Evolutionary conservation across 2,329 filamentous ascomycete genomes (phyloP).

Genomic region (Blumeria graminis): DNA sequence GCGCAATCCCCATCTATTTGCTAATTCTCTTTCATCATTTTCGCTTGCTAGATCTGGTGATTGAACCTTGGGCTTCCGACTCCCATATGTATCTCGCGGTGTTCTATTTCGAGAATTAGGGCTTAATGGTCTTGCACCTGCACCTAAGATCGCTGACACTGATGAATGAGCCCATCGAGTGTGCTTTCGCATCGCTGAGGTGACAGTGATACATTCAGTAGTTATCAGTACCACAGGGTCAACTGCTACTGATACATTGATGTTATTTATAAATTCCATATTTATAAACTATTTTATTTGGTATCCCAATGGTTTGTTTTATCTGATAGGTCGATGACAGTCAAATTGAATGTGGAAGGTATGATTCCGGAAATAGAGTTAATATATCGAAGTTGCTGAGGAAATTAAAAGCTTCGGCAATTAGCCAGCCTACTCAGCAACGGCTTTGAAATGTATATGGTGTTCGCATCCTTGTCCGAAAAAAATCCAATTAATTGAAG

Average conservation of each 20-base stretch:
- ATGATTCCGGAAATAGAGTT: no score
- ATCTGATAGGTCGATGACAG: no score
- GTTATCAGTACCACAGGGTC: conserved; percentile 84
- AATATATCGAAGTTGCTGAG: no score
- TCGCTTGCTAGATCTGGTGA: conserved; percentile 17
- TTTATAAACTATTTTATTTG: no score
- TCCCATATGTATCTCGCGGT: conserved; percentile 10
- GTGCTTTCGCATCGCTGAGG: conserved; percentile 94
- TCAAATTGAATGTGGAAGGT: no score
- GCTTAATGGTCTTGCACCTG: conserved; percentile 25
- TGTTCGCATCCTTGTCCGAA: no score
- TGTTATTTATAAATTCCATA: no score
- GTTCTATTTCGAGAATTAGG: conserved; percentile 21
- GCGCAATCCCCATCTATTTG: conserved; percentile 75
- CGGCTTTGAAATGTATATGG: no score
- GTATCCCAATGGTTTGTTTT: no score
- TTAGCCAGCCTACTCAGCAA: no score
- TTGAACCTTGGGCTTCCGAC: conserved; percentile 9
- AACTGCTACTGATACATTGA: conserved; percentile 48
- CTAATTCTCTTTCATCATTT: conserved; percentile 30
- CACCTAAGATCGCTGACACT: conserved; percentile 82
- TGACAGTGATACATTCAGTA: conserved; percentile 96
- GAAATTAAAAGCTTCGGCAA: no score
- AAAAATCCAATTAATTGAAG: no score
- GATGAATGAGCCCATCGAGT: conserved; percentile 88